phyloP scores from a whole-genome alignment of 2,329 filamentous ascomycete species.

The Xylariaceae sp. region DNA sequence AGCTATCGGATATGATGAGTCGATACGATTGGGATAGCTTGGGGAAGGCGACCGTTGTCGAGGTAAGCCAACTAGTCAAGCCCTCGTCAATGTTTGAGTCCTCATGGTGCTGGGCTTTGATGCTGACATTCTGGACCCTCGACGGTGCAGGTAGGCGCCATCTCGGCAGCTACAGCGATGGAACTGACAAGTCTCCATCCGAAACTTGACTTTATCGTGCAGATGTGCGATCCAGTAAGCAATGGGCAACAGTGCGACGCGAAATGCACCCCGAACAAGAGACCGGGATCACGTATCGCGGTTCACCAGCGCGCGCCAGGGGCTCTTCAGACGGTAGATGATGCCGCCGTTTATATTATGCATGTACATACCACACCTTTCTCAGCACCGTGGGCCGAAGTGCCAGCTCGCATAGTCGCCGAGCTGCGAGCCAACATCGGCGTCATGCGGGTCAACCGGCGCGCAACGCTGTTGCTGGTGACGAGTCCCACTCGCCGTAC shows the following conservation, averaged over 20 bases:
- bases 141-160: neutral
- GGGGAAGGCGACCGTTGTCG: neutral
- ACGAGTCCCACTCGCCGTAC: neutral
- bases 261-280: neutral
- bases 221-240: slow-evolving; percentile 15
- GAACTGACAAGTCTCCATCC: slow-evolving; percentile 16
- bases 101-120: no score
- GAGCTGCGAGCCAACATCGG: slow-evolving; percentile 34
- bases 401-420: slow-evolving; percentile 17
- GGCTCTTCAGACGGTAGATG: slow-evolving; percentile 25
- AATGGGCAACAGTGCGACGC: neutral
- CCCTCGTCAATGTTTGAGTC: no score
- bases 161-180: slow-evolving; percentile 9
- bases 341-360: slow-evolving; percentile 37
- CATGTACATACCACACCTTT: slow-evolving; percentile 23
- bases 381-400: neutral
- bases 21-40: neutral
- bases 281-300: neutral
- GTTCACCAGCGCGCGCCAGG: slow-evolving; percentile 22
- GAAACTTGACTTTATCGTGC: slow-evolving; percentile 27
- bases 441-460: slow-evolving; percentile 28
- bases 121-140: no score
- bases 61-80: neutral
- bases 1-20: neutral
- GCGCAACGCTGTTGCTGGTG: slow-evolving; percentile 30